These are phyloP conservation scores for Meira nashicola DNA, from an alignment of 1,284 basidiomycete species.

Conservation along the genomic window DNA sequence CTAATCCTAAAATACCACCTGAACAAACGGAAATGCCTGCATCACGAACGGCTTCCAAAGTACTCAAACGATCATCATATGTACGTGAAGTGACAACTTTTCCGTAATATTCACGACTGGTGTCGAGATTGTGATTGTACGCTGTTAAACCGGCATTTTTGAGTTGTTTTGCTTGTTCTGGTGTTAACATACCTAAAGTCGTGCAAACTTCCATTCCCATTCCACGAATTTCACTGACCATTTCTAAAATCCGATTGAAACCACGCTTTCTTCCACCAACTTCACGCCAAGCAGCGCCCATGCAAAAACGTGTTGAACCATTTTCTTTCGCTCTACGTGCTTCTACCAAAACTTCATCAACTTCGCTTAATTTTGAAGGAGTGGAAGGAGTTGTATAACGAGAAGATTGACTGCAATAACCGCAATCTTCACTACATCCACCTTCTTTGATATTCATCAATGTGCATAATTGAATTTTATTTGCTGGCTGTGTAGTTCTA, in stretches of 20 bases:
- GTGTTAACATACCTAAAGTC: constrained; percentile 90
- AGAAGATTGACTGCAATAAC: constrained; percentile 95
- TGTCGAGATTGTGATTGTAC: constrained; percentile 98
- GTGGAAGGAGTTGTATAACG: constrained; percentile 82
- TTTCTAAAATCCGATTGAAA: constrained; percentile 86
- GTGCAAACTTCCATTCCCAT: constrained; percentile 74
- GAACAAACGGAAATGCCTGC: constrained; percentile 97
- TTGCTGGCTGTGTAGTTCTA: constrained; percentile 77
- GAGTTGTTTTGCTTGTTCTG: constrained; percentile 77
- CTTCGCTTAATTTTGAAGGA: constrained; percentile 79
- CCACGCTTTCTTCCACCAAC: constrained; percentile 87
- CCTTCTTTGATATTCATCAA: constrained; percentile 93
- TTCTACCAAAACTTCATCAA: constrained; percentile 75
- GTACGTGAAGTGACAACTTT: constrained; percentile 89
- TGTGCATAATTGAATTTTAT: constrained; percentile 89
- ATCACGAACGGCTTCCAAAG: constrained; percentile 81
- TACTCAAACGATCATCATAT: constrained; percentile 87
- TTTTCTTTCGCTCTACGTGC: constrained; percentile 87
- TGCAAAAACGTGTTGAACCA: constrained; percentile 94
- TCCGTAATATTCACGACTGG: constrained; percentile 93
- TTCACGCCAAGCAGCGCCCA: constrained; percentile 99
- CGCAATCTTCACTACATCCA: constrained; percentile 94
- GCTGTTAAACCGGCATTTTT: constrained; percentile 95
- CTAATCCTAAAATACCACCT: constrained; percentile 90
- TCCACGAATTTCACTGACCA: constrained; percentile 67